Evolutionary conservation across 2,329 filamentous ascomycete species (phyloP).

Genomic region (Pyricularia sp.): DNA sequence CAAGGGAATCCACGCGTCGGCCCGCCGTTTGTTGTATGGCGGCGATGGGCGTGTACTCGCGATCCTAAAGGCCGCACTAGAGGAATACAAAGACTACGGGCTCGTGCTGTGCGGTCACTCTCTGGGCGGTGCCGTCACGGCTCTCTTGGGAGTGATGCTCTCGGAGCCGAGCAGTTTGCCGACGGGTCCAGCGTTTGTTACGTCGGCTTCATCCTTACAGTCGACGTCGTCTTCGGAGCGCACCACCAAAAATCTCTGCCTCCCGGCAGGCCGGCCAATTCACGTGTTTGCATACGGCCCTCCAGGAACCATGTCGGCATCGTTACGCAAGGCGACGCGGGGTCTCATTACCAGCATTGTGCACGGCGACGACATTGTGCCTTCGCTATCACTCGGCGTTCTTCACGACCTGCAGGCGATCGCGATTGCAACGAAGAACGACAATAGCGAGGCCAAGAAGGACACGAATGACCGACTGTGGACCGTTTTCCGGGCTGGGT

Average conservation of each 20-base stretch:
- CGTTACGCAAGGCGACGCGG: constrained; percentile 55
- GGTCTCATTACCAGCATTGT: constrained; percentile 64
- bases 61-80: constrained; percentile 51
- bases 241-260: constrained; percentile 16
- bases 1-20: constrained; percentile 62
- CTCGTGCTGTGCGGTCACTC: constrained; percentile 59
- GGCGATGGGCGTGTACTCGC: constrained; percentile 53
- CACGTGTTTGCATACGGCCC: constrained; percentile 72
- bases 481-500: constrained; percentile 47
- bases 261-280: constrained; percentile 56
- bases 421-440: constrained; percentile 59
- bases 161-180: constrained; percentile 41
- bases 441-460: constrained; percentile 52
- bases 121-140: constrained; percentile 55
- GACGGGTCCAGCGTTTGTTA: constrained; percentile 47
- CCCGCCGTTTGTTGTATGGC: constrained; percentile 52
- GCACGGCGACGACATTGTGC: constrained; percentile 61
- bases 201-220: constrained; percentile 28
- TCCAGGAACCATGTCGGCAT: constrained; percentile 57
- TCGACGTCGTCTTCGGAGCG: constrained; percentile 21
- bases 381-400: constrained; percentile 58
- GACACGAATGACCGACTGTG: constrained; percentile 56
- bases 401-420: constrained; percentile 64
- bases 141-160: constrained; percentile 57
- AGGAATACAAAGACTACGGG: constrained; percentile 56